Evolutionary conservation across 2,329 filamentous ascomycete genomes (phyloP).

Genomic region (Cryphonectria nitschkei): DNA sequence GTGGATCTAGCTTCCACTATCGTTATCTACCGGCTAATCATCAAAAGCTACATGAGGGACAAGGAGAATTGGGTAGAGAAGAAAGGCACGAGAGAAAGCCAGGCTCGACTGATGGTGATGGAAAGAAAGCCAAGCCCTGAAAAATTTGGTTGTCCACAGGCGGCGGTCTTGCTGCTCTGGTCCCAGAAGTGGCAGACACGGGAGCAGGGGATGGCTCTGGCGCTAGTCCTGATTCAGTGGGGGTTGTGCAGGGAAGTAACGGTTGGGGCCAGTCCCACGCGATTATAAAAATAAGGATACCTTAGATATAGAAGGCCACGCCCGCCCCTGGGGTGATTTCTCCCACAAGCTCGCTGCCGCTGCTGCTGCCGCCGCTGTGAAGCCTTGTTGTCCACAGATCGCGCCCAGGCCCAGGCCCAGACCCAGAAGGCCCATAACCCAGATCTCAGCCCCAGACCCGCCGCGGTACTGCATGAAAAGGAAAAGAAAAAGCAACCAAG

Average conservation of each 20-base stretch:
- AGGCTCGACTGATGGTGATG: slow-evolving; percentile 6
- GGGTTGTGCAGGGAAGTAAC: slow-evolving; percentile 23
- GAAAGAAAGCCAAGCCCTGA: slow-evolving; percentile 22
- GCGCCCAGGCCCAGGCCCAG: slow-evolving; percentile 14
- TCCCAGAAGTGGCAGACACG: slow-evolving; percentile 25
- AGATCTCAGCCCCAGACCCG: slow-evolving; percentile 14
- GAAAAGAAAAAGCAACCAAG: background rate
- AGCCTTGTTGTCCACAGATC: slow-evolving; percentile 9
- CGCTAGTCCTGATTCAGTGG: slow-evolving; percentile 24
- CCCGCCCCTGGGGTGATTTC: slow-evolving; percentile 27
- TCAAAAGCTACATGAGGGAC: background rate
- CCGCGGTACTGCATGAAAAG: slow-evolving; percentile 3
- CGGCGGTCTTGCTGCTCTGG: background rate
- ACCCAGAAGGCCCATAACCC: slow-evolving; percentile 5
- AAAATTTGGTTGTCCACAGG: slow-evolving; percentile 22
- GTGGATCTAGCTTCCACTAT: background rate
- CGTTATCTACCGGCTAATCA: background rate
- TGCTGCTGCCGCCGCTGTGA: slow-evolving; percentile 7
- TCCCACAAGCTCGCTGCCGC: slow-evolving; percentile 25
- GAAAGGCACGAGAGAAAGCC: background rate
- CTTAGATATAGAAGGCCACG: slow-evolving; percentile 29
- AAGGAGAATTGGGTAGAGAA: background rate
- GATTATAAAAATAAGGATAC: slow-evolving; percentile 29
- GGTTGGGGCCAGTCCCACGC: slow-evolving; percentile 23
- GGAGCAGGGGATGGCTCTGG: slow-evolving; percentile 26